Conservation (phyloP, 371 early-diverging fungal genomes). For the Conidiobolus incongruus region DNA sequence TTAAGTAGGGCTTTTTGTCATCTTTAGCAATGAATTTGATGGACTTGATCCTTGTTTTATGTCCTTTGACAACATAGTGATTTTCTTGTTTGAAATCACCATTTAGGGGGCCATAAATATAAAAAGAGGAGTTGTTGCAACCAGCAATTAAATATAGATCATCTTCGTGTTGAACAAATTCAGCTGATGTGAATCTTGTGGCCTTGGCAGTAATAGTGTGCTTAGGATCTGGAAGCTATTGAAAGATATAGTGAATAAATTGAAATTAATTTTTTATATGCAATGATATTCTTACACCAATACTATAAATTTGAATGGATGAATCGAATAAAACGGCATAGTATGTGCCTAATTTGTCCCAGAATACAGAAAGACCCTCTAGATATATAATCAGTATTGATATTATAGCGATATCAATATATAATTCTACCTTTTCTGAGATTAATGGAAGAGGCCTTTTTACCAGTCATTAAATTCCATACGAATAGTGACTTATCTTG, state of each 20-base stretch:
- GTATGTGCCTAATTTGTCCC: not conserved
- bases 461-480: slow-evolving; percentile 80
- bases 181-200: not conserved
- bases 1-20: not conserved
- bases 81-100: not conserved
- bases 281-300: not conserved
- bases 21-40: not conserved
- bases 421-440: slow-evolving; percentile 27
- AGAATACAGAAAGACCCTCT: not conserved
- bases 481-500: slow-evolving; percentile 55
- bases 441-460: slow-evolving; percentile 44
- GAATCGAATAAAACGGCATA: not conserved
- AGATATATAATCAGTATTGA: too few relatives aligned
- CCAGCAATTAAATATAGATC: not conserved
- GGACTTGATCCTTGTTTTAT: not conserved
- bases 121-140: not conserved
- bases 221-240: too few relatives aligned
- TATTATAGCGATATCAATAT: too few relatives aligned
- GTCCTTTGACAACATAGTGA: not conserved
- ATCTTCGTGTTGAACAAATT: not conserved
- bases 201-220: not conserved
- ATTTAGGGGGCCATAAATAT: not conserved
- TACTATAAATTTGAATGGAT: not conserved
- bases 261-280: not conserved
- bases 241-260: too few relatives aligned